A percentile compares a stretch with the other conserved stretches of the same genome.
Conservation (phyloP, 805 yeast species). For the Kluyveromyces nonfermentans region DNA sequence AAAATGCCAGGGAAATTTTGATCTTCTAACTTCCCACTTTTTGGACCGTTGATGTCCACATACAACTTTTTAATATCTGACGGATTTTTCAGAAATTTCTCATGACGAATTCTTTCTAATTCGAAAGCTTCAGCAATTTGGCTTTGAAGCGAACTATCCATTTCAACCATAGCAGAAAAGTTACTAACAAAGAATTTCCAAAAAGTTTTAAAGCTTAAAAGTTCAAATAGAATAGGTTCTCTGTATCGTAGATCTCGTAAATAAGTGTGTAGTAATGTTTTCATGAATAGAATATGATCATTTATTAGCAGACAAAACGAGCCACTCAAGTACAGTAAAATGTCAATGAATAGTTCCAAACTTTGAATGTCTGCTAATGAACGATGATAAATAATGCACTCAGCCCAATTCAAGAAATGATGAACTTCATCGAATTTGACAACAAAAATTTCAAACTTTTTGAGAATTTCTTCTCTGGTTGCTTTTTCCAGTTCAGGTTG, state of each 20-base stretch:
- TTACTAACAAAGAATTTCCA: conserved; percentile 28
- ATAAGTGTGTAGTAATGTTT: conserved; percentile 24
- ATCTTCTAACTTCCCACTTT: not conserved
- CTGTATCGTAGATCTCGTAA: conserved; percentile 15
- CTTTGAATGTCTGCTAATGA: conserved; percentile 21
- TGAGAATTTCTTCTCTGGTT: conserved; percentile 11
- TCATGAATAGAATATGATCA: conserved; percentile 28
- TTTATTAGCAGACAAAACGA: conserved; percentile 31
- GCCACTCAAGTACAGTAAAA: conserved; percentile 21
- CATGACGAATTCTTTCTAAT: conserved; percentile 20
- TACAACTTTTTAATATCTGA: conserved; percentile 10
- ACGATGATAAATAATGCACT: conserved; percentile 27
- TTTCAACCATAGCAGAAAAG: conserved; percentile 20
- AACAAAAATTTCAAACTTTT: conserved; percentile 19
- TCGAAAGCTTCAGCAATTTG: conserved; percentile 22
- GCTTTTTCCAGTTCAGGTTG: conserved; percentile 17
- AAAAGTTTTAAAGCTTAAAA: conserved; percentile 23
- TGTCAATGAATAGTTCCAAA: conserved; percentile 22
- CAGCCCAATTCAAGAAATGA: conserved; percentile 29
- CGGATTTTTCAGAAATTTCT: conserved; percentile 14
- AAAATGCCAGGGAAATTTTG: conserved; percentile 22
- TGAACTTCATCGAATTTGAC: conserved; percentile 19
- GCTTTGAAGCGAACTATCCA: conserved; percentile 21
- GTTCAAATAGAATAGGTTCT: conserved; percentile 16
- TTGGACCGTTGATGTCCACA: conserved; percentile 9